Evolutionary conservation across 768 basidiomycete species (phyloP).

Genomic region (Boletellus ananiceps): DNA sequence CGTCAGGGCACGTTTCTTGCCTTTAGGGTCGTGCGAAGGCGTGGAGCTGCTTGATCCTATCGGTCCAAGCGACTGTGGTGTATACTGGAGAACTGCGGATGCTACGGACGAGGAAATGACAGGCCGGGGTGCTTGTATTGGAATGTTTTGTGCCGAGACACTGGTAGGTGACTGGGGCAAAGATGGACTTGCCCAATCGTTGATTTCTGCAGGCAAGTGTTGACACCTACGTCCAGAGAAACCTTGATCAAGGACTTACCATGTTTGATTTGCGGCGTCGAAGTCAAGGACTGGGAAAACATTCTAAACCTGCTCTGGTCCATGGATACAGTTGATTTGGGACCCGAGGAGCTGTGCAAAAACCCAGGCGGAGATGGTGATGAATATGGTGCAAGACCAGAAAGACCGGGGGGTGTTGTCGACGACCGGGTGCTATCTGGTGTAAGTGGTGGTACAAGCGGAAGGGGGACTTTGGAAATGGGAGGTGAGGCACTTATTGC

Average conservation of each 20-base stretch:
- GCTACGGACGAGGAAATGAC: conserved; percentile 25
- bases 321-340: conserved; percentile 13
- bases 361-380: conserved; percentile 35
- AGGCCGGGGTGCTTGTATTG: conserved; percentile 30
- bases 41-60: conserved; percentile 22
- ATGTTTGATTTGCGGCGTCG: conserved; percentile 28
- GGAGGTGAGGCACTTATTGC: conserved; percentile 16
- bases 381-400: conserved; percentile 28
- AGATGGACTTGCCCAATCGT: conserved; percentile 23
- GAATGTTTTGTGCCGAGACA: conserved; percentile 17
- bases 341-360: conserved; percentile 28
- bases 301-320: conserved; percentile 19
- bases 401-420: conserved; percentile 31
- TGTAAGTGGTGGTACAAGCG: conserved; percentile 19
- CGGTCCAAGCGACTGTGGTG: conserved; percentile 15
- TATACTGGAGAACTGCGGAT: conserved; percentile 32
- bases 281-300: conserved; percentile 14
- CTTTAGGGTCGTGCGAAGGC: conserved; percentile 27
- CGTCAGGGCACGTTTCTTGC: conserved; percentile 38
- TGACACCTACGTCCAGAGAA: neutral
- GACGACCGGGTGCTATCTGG: conserved; percentile 33
- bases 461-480: conserved; percentile 8
- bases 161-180: conserved; percentile 14
- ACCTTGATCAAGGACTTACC: conserved; percentile 17
- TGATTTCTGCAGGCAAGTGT: conserved; percentile 15